A percentile compares a stretch with the other conserved stretches of the same genome.
phyloP scores from a whole-genome alignment of 345 rosid genomes.

The Camelina neglecta region DNA sequence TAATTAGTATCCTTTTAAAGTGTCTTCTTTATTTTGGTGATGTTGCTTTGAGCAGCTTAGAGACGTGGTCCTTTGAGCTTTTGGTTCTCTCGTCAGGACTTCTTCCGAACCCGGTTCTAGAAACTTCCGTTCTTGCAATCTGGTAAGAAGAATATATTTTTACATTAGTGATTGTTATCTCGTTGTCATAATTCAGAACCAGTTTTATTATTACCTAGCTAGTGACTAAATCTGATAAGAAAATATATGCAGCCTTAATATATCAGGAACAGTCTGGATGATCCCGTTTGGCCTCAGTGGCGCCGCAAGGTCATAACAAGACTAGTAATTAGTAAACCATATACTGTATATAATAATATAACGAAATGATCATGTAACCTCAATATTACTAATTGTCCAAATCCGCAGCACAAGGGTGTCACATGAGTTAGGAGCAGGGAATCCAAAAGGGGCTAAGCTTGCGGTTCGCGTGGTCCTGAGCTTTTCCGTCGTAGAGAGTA shows the following conservation, averaged over 20 bases:
- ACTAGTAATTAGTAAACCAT: neutral
- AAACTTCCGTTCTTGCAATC: constrained; percentile 56
- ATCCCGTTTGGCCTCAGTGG: constrained; percentile 73
- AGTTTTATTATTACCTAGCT: neutral
- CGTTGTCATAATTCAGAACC: neutral
- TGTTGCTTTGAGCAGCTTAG: constrained; percentile 43
- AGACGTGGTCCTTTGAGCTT: constrained; percentile 54
- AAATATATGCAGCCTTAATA: constrained; percentile 58
- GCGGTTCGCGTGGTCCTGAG: constrained; percentile 46
- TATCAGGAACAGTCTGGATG: constrained; percentile 69
- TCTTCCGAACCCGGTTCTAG: constrained; percentile 54
- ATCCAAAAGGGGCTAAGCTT: constrained; percentile 47
- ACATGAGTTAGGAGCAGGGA: constrained; percentile 72
- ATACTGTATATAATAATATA: neutral
- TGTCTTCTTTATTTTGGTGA: neutral
- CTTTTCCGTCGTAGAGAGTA: constrained; percentile 54
- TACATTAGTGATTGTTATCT: neutral
- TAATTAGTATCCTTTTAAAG: neutral
- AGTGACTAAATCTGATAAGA: neutral
- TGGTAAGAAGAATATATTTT: constrained; percentile 34
- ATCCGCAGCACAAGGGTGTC: constrained; percentile 55
- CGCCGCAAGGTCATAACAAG: constrained; percentile 55
- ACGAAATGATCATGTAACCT: neutral
- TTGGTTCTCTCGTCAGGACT: constrained; percentile 52
- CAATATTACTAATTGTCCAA: neutral